A percentile compares a stretch with the other conserved stretches of the same genome.
Evolutionary conservation across 129 eudicot species (phyloP).

Genomic region (Arctium lappa): DNA sequence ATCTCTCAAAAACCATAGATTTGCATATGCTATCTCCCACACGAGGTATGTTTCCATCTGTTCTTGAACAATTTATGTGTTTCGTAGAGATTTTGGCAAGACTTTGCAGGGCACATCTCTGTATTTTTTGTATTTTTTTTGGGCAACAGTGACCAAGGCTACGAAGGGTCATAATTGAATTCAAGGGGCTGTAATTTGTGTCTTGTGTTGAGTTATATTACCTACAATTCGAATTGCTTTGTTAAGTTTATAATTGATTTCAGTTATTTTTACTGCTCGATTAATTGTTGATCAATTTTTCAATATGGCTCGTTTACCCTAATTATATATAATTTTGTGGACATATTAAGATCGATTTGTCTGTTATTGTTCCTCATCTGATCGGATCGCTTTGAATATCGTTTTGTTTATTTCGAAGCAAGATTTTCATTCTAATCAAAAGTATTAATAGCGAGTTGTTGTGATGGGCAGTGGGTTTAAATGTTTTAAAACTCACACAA

Average conservation of each 20-base stretch:
- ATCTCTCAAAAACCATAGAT: too few species aligned
- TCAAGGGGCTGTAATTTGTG: too few species aligned
- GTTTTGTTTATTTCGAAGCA: conserved; percentile 1
- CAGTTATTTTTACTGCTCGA: not conserved
- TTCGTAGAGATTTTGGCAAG: too few species aligned
- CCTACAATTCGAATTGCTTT: not conserved
- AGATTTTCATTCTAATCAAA: not conserved
- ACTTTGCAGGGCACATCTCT: too few species aligned
- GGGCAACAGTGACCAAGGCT: too few species aligned
- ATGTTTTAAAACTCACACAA: not conserved
- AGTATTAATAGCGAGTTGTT: not conserved
- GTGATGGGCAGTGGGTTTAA: not conserved
- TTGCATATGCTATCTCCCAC: too few species aligned
- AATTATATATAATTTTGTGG: not conserved
- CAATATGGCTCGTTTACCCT: not conserved
- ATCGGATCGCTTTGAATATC: not conserved
- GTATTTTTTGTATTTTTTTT: too few species aligned
- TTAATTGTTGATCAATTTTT: conserved; percentile 11
- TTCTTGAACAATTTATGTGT: too few species aligned
- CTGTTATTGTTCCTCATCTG: not conserved
- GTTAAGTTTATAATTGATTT: not conserved
- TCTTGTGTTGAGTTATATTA: too few species aligned
- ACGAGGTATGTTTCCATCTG: too few species aligned
- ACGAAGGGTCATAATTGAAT: too few species aligned
- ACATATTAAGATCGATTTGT: conserved; percentile 5